Conservation (phyloP, 2,329 filamentous ascomycete genomes). For the Pyrenochaeta sp. region DNA sequence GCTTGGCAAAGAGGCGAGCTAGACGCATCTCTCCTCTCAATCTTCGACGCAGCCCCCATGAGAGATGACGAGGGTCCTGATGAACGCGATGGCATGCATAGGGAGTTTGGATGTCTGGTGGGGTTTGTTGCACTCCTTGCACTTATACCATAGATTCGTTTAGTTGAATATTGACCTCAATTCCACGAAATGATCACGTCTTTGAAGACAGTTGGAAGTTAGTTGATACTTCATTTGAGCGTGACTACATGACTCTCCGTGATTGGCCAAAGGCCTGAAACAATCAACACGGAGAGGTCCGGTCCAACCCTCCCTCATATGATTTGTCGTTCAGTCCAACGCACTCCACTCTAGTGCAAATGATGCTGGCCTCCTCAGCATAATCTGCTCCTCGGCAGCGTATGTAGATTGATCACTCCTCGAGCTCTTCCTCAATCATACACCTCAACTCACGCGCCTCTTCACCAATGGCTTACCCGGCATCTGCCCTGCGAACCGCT, state of each 20-base stretch:
- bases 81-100: neutral
- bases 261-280: too few species aligned
- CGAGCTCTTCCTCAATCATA: too few species aligned
- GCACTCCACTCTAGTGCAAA: too few species aligned
- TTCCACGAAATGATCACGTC: neutral
- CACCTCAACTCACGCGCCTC: too few species aligned
- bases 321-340: too few species aligned
- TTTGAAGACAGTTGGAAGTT: neutral
- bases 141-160: slow-evolving; percentile 16
- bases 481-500: neutral
- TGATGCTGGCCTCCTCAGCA: too few species aligned
- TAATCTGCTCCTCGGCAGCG: too few species aligned
- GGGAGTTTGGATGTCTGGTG: slow-evolving; percentile 1
- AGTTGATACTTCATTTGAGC: neutral
- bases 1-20: neutral
- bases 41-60: neutral
- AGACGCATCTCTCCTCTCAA: neutral
- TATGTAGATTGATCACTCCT: too few species aligned
- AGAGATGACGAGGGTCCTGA: neutral
- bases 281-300: too few species aligned
- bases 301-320: too few species aligned
- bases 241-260: neutral
- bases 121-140: neutral
- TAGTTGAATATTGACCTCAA: slow-evolving; percentile 2
- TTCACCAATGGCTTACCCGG: too few species aligned